Percentiles rank a stretch among this genome's conserved stretches.
phyloP scores from a whole-genome alignment of 2,329 filamentous ascomycete genomes.

The Scytalidium lignicola region DNA sequence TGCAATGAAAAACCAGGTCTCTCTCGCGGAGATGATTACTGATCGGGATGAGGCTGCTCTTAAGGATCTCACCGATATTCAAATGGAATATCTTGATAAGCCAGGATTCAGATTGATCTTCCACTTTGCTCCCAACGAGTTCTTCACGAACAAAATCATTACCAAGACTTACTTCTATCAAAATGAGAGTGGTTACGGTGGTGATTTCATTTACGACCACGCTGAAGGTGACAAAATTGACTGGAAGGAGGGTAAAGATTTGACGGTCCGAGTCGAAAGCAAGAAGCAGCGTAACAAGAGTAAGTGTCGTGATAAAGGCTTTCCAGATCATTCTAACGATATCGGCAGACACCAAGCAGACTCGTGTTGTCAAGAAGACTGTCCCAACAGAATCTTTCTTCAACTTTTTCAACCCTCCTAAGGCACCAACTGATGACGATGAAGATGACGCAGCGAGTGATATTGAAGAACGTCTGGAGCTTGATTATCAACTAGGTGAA shows the following conservation, averaged over 20 bases:
- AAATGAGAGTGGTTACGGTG: conserved; percentile 96
- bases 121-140: conserved; percentile 91
- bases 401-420: conserved; percentile 91
- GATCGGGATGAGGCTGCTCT: conserved; percentile 93
- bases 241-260: conserved; percentile 88
- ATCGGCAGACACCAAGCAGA: conserved; percentile 85
- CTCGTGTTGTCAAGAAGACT: conserved; percentile 97
- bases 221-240: conserved; percentile 97
- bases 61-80: conserved; percentile 84
- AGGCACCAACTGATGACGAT: conserved; percentile 69
- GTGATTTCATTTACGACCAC: conserved; percentile 99
- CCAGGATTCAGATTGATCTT: conserved; percentile 98
- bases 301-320: conserved; percentile 41
- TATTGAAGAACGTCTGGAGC: conserved; percentile 94
- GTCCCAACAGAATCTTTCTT: conserved; percentile 96
- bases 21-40: conserved; percentile 96
- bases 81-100: conserved; percentile 98
- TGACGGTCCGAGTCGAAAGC: conserved; percentile 92
- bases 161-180: conserved; percentile 99
- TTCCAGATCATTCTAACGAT: conserved; percentile 32
- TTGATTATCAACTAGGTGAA: conserved; percentile 97
- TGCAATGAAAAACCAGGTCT: conserved; percentile 99
- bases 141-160: conserved; percentile 94
- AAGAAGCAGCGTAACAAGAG: conserved; percentile 99
- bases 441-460: conserved; percentile 73